Evolutionary conservation across 2,329 filamentous ascomycete species (phyloP).

Genomic region (Colletotrichum sidae): DNA sequence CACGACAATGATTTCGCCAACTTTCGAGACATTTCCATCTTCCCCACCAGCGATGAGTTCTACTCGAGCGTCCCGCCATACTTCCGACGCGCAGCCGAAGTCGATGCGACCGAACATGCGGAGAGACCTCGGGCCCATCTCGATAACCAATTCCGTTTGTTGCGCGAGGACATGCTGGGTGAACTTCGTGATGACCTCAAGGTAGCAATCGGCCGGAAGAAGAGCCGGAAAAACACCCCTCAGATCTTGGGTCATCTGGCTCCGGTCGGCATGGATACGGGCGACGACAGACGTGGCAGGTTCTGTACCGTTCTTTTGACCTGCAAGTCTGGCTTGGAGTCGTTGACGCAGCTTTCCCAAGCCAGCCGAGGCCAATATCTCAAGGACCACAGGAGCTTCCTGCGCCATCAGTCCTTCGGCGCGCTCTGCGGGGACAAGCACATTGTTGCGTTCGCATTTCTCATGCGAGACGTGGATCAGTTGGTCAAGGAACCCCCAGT

Average conservation of each 20-base stretch:
- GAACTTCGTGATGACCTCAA: constrained; percentile 73
- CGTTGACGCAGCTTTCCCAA: constrained; percentile 47
- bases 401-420: constrained; percentile 72
- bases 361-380: constrained; percentile 58
- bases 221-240: constrained; percentile 50
- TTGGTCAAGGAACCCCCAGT: constrained; percentile 58
- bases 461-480: constrained; percentile 63
- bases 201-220: constrained; percentile 60
- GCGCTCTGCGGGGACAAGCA: constrained; percentile 64
- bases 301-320: constrained; percentile 51
- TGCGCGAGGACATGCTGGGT: constrained; percentile 77
- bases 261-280: constrained; percentile 52
- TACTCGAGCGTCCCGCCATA: constrained; percentile 63
- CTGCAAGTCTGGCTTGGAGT: constrained; percentile 59
- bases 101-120: constrained; percentile 52
- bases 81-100: constrained; percentile 63
- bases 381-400: constrained; percentile 57
- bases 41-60: constrained; percentile 76
- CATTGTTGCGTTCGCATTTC: constrained; percentile 69
- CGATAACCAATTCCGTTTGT: constrained; percentile 78
- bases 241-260: constrained; percentile 53
- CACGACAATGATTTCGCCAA: constrained; percentile 79
- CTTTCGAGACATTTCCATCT: constrained; percentile 70
- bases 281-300: constrained; percentile 44
- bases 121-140: constrained; percentile 63